Evolutionary conservation across 495 filamentous ascomycete genomes (phyloP), one percentile per base, ranked within the genome.

Genomic region (Xylaria sp.): DNA sequence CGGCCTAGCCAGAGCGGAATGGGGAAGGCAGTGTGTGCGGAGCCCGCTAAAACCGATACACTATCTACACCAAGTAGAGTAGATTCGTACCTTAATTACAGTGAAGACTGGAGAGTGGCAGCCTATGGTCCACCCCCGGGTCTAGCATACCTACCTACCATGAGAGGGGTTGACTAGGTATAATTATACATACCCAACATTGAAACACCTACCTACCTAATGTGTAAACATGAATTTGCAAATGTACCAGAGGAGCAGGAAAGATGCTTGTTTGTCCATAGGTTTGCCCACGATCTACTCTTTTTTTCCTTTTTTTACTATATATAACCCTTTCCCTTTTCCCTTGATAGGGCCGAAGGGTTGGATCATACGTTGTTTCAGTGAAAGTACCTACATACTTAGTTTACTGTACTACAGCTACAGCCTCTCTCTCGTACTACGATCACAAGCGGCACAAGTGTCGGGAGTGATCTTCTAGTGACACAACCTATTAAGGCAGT

Each of bases 21-120:
- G 43, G 37, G 66, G 66, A 68, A 68, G 66, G 66, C 44, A 59
- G 66, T 33, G 66, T 19, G 53, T 31, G 66, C 53, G 66, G 53
- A 61, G 66, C 46, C 33, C n/a, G 64, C 48, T 55, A 67, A 9
- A 62, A 29, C 19, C 9, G 37, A 41, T 61, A 40, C 48, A n/a
- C 9, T 46, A 46, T 12, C 9, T 46, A 46, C 43, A 19, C 17
- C 15, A 46, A 4, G 5, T 37, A 37, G 7, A 4, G 43, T 29
- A 59, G 31, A 35, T 33, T 35, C 55, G 55, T 59, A 59, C 55
- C 55, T 59, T 59, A 33, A 59, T 59, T 59, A 58, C 29, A 5
- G 26, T 15, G 6, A 59, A 59, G 7, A 59, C 17, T 35, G 26
- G 53, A 33, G 53, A n/a, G n/a, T n/a, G n/a, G n/a, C n/a, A n/a